These are phyloP conservation scores for Claviceps fusiformis DNA, from an alignment of 2,329 filamentous ascomycete species.

Conservation along the genomic window DNA sequence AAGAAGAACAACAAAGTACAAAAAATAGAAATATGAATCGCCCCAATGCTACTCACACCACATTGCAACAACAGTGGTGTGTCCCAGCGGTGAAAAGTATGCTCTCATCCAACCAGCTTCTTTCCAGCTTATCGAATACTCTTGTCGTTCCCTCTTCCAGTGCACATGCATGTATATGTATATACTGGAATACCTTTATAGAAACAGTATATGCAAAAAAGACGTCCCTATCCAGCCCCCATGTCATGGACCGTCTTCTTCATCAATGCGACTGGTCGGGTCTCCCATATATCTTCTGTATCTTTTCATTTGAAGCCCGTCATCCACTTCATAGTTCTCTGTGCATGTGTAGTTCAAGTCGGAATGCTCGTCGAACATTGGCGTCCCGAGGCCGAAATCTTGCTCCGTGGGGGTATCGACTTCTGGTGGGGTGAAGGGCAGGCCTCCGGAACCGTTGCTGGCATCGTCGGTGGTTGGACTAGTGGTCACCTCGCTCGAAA, in stretches of 20 bases:
- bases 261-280: constrained; percentile 22
- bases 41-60: neutral
- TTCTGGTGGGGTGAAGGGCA: constrained; percentile 25
- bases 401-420: constrained; percentile 19
- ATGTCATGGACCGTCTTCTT: constrained; percentile 18
- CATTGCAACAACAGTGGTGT: neutral
- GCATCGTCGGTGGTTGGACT: constrained; percentile 24
- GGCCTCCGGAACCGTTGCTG: constrained; percentile 16
- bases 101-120: neutral
- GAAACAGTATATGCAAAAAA: neutral
- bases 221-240: no score
- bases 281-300: constrained; percentile 22
- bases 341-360: constrained; percentile 19
- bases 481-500: constrained; percentile 22
- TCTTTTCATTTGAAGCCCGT: constrained; percentile 21
- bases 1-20: neutral
- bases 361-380: constrained; percentile 11
- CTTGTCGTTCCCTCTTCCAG: neutral
- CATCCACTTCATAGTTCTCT: constrained; percentile 19
- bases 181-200: neutral
- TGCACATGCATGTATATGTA: no score
- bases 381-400: constrained; percentile 13
- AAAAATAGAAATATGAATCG: neutral
- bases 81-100: neutral
- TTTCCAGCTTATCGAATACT: neutral